Evolutionary conservation across 2,329 filamentous ascomycete species (phyloP).

Genomic region (Ilyonectria destructans): DNA sequence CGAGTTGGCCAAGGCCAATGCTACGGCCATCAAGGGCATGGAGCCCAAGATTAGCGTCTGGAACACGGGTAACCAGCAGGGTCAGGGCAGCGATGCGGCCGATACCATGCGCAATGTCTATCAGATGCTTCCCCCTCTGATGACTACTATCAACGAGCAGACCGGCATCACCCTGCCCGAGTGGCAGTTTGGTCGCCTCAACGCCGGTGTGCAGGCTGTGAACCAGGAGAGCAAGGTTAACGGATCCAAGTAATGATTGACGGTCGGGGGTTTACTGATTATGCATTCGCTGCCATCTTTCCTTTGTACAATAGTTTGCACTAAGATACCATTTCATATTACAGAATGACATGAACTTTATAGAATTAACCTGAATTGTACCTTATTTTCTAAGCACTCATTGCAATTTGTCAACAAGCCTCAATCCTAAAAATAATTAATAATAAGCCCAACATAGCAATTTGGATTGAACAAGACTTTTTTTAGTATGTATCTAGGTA

Average conservation of each 20-base stretch:
- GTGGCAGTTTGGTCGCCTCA: slow-evolving; percentile 77
- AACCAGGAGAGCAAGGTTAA: slow-evolving; percentile 46
- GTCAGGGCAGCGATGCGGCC: slow-evolving; percentile 69
- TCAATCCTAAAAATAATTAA: no score
- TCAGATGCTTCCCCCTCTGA: slow-evolving; percentile 86
- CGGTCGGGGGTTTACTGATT: neutral
- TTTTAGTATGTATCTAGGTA: no score
- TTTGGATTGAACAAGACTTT: no score
- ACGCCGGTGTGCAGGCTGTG: slow-evolving; percentile 55
- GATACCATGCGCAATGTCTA: slow-evolving; percentile 82
- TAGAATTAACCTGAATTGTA: no score
- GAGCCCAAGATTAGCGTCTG: slow-evolving; percentile 93
- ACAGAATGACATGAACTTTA: slow-evolving; percentile 6
- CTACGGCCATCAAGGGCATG: slow-evolving; percentile 80
- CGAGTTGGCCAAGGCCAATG: slow-evolving; percentile 84
- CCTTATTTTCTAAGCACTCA: no score
- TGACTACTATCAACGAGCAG: slow-evolving; percentile 90
- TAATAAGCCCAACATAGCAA: no score
- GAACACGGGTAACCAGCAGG: slow-evolving; percentile 78
- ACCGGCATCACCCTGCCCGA: slow-evolving; percentile 86
- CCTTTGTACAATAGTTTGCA: slow-evolving; percentile 31
- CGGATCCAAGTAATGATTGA: slow-evolving; percentile 34
- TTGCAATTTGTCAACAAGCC: no score
- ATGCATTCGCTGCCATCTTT: neutral
- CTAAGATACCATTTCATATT: slow-evolving; percentile 34